Evolutionary conservation across 495 filamentous ascomycete species (phyloP).

Genomic region (Lophium mytilinum): DNA sequence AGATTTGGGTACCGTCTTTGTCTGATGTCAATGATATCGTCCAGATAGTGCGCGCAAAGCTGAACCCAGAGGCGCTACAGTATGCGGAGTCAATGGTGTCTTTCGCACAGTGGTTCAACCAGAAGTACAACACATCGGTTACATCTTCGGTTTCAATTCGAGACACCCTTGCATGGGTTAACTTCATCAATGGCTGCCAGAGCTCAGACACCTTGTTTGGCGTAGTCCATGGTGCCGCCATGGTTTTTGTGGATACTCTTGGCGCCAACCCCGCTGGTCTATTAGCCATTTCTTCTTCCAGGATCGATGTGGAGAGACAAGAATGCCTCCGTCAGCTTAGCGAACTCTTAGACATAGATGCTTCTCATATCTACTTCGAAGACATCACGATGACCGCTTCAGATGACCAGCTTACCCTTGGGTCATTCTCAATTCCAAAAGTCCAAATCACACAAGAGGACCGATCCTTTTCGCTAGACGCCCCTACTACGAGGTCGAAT

Average conservation of each 20-base stretch:
- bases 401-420: conserved; percentile 49
- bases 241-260: conserved; percentile 91
- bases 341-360: conserved; percentile 55
- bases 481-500: conserved; percentile 83
- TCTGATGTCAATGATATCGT: conserved; percentile 77
- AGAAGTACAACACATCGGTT: conserved; percentile 62
- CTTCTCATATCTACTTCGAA: conserved; percentile 53
- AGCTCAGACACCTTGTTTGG: conserved; percentile 45
- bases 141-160: conserved; percentile 74
- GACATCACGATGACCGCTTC: conserved; percentile 43
- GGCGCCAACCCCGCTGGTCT: conserved; percentile 89
- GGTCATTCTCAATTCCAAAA: conserved; percentile 61
- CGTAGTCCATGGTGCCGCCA: conserved; percentile 79
- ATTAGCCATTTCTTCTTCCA: conserved; percentile 55
- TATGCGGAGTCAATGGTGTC: conserved; percentile 62
- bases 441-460: conserved; percentile 42
- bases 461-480: conserved; percentile 65
- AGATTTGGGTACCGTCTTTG: conserved; percentile 90
- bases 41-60: conserved; percentile 73
- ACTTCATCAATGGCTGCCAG: conserved; percentile 68
- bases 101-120: conserved; percentile 89
- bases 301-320: conserved; percentile 52
- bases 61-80: conserved; percentile 40
- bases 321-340: conserved; percentile 66
- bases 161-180: conserved; percentile 87